phyloP scores from a whole-genome alignment of 2,329 filamentous ascomycete genomes.

The Alternaria gaisen region DNA sequence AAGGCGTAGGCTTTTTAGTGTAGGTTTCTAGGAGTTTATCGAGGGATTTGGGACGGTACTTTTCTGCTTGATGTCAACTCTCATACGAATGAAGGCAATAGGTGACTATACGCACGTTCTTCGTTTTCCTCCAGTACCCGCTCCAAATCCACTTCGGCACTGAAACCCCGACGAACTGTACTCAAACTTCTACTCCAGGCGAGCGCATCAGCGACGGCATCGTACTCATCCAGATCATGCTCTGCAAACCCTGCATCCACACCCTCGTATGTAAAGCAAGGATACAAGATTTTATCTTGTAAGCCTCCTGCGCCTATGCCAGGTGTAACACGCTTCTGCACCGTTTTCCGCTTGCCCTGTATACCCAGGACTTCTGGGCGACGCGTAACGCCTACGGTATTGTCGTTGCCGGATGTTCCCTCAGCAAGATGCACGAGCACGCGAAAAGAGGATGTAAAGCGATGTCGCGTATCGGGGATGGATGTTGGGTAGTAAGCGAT shows the following conservation, averaged over 20 bases:
- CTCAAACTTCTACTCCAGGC: slow-evolving; percentile 74
- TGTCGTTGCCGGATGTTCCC: slow-evolving; percentile 41
- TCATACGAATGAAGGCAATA: no score
- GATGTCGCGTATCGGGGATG: slow-evolving; percentile 62
- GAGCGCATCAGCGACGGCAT: slow-evolving; percentile 69
- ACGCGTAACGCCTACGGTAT: slow-evolving; percentile 60
- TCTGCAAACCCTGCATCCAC: slow-evolving; percentile 74
- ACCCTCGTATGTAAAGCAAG: slow-evolving; percentile 64
- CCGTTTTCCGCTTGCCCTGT: slow-evolving; percentile 60
- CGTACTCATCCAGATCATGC: slow-evolving; percentile 72
- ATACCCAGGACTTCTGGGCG: slow-evolving; percentile 62
- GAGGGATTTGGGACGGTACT: slow-evolving; percentile 47
- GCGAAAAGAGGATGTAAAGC: slow-evolving; percentile 54
- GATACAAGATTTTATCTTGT: slow-evolving; percentile 53
- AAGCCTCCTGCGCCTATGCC: slow-evolving; percentile 61
- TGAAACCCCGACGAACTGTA: slow-evolving; percentile 68
- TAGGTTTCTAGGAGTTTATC: slow-evolving; percentile 53
- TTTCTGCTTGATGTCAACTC: slow-evolving; percentile 38
- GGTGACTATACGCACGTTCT: slow-evolving; percentile 37
- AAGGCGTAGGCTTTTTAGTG: slow-evolving; percentile 46
- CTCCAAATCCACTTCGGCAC: slow-evolving; percentile 57
- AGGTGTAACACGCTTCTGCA: slow-evolving; percentile 59
- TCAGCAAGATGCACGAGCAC: slow-evolving; percentile 67
- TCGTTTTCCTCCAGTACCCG: slow-evolving; percentile 55
- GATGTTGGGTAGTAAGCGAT: slow-evolving; percentile 70